A percentile compares a stretch with the other conserved stretches of the same genome.
These are phyloP conservation scores for Phoma herbarum DNA, from an alignment of 2,329 filamentous ascomycete genomes.

Conservation along the genomic window DNA sequence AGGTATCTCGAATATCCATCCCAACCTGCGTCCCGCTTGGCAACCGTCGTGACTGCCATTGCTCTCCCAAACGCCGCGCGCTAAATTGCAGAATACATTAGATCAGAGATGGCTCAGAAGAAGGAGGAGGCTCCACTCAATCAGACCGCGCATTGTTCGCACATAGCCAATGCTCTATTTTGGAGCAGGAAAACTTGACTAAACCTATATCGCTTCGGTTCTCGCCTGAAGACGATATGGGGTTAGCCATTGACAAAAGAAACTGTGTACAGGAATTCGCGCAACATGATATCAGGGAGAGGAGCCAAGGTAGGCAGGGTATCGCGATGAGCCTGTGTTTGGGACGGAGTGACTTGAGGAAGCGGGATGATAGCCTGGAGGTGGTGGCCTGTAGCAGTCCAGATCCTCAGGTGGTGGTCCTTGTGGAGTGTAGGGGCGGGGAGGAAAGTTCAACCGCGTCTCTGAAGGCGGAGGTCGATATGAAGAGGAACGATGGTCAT, in stretches of 20 bases:
- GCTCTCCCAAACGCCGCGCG: constrained; percentile 28
- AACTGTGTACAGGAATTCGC: constrained; percentile 20
- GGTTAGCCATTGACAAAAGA: constrained; percentile 37
- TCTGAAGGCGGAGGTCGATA: constrained; percentile 37
- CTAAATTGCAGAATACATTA: constrained; percentile 29
- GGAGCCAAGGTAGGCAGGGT: constrained; percentile 39
- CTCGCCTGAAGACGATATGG: constrained; percentile 30
- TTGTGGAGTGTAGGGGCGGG: constrained; percentile 17
- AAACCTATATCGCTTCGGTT: constrained; percentile 44
- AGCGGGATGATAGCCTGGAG: constrained; percentile 13
- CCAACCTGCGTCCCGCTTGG: constrained; percentile 7
- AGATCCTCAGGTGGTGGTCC: constrained; percentile 12
- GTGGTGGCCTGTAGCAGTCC: constrained; percentile 17
- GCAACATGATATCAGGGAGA: constrained; percentile 36
- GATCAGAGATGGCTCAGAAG: constrained; percentile 16
- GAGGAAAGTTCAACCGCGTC: constrained; percentile 31
- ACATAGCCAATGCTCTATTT: neutral
- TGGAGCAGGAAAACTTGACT: constrained; percentile 1
- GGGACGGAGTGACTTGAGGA: constrained; percentile 19
- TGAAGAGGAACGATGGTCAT: constrained; percentile 23
- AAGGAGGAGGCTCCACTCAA: constrained; percentile 16
- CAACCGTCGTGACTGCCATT: neutral
- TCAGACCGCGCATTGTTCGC: neutral
- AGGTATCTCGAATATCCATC: constrained; percentile 32
- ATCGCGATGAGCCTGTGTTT: constrained; percentile 38